Percentiles rank a stretch among this genome's conserved stretches.
Conservation (phyloP, 2,329 filamentous ascomycete species). For the Colletotrichum spinosum region DNA sequence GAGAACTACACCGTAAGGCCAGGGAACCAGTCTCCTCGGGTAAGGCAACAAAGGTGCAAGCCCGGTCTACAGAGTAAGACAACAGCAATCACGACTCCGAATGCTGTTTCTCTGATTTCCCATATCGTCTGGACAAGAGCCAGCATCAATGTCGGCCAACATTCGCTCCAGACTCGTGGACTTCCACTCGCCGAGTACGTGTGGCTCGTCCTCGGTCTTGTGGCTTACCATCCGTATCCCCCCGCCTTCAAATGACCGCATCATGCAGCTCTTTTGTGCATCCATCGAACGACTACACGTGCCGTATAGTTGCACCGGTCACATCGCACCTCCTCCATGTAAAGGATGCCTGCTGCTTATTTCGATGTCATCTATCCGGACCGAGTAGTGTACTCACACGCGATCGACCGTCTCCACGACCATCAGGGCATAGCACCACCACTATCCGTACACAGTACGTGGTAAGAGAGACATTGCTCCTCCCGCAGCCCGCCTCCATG, state of each 20-base stretch:
- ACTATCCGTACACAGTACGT: not conserved
- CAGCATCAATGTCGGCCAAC: slow-evolving; percentile 12
- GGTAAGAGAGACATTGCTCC: not conserved
- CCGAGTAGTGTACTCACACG: slow-evolving; percentile 9
- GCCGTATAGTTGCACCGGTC: slow-evolving; percentile 6
- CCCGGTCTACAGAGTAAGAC: too few species aligned
- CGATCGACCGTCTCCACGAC: slow-evolving; percentile 13
- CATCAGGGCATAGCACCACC: slow-evolving; percentile 23
- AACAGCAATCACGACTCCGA: slow-evolving; percentile 5
- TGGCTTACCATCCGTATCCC: slow-evolving; percentile 18
- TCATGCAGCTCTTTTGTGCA: slow-evolving; percentile 29
- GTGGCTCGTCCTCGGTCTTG: slow-evolving; percentile 22
- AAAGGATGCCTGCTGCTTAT: slow-evolving; percentile 18
- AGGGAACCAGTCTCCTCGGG: slow-evolving; percentile 3
- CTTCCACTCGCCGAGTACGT: slow-evolving; percentile 3
- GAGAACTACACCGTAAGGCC: not conserved
- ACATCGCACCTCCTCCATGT: not conserved
- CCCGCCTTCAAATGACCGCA: slow-evolving; percentile 34
- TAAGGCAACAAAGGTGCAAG: not conserved
- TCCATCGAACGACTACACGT: slow-evolving; percentile 30
- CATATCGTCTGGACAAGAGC: not conserved
- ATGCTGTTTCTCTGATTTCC: slow-evolving; percentile 14
- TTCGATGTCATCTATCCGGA: slow-evolving; percentile 16
- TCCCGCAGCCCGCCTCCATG: not conserved
- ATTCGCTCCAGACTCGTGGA: slow-evolving; percentile 2